These are phyloP conservation scores for Penicillium hesseltinei DNA, from an alignment of 2,329 filamentous ascomycete genomes.

Conservation along the genomic window DNA sequence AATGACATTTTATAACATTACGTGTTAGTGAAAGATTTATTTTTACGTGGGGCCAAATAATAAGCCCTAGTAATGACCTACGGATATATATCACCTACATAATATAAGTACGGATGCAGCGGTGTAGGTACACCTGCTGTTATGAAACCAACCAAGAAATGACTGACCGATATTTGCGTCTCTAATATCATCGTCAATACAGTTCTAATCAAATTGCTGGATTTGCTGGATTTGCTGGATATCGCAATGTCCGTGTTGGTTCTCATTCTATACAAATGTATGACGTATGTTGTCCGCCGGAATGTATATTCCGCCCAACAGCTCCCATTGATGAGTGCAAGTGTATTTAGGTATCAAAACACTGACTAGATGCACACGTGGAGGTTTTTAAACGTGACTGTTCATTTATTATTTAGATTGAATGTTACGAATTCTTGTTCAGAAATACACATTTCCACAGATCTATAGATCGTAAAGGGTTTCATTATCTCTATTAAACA, in stretches of 20 bases:
- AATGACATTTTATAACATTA: neutral
- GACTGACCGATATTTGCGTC: neutral
- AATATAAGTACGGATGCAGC: neutral
- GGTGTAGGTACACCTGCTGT: neutral
- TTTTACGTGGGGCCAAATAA: neutral
- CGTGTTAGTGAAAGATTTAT: too few relatives aligned
- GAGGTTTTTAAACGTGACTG: neutral
- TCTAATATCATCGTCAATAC: neutral
- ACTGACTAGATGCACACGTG: neutral
- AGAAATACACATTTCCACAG: neutral
- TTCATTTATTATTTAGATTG: neutral
- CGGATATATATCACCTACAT: too few relatives aligned
- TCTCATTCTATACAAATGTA: neutral
- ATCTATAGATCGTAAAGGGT: neutral
- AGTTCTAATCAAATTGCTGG: neutral
- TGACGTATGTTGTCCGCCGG: neutral
- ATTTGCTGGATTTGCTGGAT: neutral
- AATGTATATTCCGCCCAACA: neutral
- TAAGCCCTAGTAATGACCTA: neutral
- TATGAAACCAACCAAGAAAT: neutral
- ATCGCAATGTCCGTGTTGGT: too few relatives aligned
- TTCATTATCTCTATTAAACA: constrained; percentile 15
- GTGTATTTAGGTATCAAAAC: neutral
- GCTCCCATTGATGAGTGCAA: neutral
- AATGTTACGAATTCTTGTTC: neutral